phyloP scores from a whole-genome alignment of 495 filamentous ascomycete genomes.

The Pseudomonodictys pantanalensis region DNA sequence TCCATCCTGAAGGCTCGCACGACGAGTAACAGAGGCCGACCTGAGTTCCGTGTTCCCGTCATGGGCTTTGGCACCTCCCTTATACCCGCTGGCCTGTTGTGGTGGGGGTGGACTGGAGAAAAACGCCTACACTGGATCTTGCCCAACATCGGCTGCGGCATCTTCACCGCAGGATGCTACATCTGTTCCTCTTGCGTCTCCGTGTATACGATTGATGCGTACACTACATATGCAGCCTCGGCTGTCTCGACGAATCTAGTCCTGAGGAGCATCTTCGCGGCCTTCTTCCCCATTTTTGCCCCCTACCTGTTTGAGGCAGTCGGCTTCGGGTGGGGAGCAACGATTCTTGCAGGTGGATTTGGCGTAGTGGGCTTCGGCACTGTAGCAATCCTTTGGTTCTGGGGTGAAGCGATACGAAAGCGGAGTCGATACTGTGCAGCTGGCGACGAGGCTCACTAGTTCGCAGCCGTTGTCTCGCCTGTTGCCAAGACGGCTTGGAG shows the following conservation, averaged over 20 bases:
- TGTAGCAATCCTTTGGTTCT: not conserved
- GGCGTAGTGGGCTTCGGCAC: not conserved
- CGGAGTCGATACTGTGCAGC: not conserved
- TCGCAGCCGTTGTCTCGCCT: too few relatives aligned
- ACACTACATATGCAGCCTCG: slow-evolving; percentile 66
- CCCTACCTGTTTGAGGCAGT: slow-evolving; percentile 38
- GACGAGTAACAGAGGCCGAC: slow-evolving; percentile 1
- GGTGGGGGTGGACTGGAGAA: slow-evolving; percentile 36
- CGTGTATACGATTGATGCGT: slow-evolving; percentile 52
- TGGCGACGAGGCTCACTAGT: too few relatives aligned
- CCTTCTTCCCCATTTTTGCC: slow-evolving; percentile 38
- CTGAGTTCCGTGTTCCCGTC: slow-evolving; percentile 38
- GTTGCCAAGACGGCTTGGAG: too few relatives aligned
- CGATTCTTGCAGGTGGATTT: slow-evolving; percentile 32
- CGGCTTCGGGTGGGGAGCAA: slow-evolving; percentile 41
- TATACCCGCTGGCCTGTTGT: slow-evolving; percentile 36
- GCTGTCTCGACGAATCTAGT: slow-evolving; percentile 51
- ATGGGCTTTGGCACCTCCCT: slow-evolving; percentile 22
- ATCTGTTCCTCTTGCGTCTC: slow-evolving; percentile 61
- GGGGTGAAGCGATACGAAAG: not conserved
- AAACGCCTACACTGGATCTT: slow-evolving; percentile 34
- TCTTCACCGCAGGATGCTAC: slow-evolving; percentile 43
- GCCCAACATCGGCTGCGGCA: slow-evolving; percentile 35
- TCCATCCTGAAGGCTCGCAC: not conserved
- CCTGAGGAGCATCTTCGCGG: slow-evolving; percentile 35